Percentiles rank a stretch among this genome's conserved stretches.
Conservation (phyloP, 2,329 filamentous ascomycete genomes). For the Balansia obtecta region DNA sequence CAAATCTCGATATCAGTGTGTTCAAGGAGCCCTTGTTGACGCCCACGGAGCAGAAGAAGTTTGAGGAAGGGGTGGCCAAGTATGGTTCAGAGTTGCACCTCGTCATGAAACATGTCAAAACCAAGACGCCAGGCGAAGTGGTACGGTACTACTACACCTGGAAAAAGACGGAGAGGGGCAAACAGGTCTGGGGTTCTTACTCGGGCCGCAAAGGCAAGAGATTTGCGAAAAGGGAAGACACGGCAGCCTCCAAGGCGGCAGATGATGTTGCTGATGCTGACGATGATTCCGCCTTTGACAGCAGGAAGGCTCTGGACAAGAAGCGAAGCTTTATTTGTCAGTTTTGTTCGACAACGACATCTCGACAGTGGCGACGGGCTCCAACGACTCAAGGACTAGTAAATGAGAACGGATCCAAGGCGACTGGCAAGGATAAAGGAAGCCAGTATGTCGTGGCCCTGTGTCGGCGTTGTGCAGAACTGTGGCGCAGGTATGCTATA, state of each 20-base stretch:
- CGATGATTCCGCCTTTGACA: slow-evolving; percentile 94
- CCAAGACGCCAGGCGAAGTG: slow-evolving; percentile 64
- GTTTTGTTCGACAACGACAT: slow-evolving; percentile 71
- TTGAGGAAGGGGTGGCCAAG: slow-evolving; percentile 82
- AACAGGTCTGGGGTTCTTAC: slow-evolving; percentile 81
- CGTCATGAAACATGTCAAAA: slow-evolving; percentile 77
- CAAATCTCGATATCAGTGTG: slow-evolving; percentile 53
- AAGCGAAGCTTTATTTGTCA: slow-evolving; percentile 88
- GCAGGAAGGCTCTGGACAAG: slow-evolving; percentile 64
- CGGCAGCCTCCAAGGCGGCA: slow-evolving; percentile 61
- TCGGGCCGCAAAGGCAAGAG: slow-evolving; percentile 83
- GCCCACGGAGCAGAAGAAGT: slow-evolving; percentile 70
- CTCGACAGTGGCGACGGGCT: slow-evolving; percentile 83
- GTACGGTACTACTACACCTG: slow-evolving; percentile 94
- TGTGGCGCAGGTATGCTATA: slow-evolving; percentile 93
- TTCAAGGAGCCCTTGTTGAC: slow-evolving; percentile 78
- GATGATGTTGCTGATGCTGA: slow-evolving; percentile 87
- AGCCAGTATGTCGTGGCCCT: slow-evolving; percentile 66
- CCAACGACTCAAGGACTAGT: slow-evolving; percentile 64
- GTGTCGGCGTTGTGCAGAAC: slow-evolving; percentile 77
- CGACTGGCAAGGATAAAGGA: slow-evolving; percentile 64
- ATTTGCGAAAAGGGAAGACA: slow-evolving; percentile 63
- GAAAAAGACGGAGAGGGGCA: slow-evolving; percentile 86
- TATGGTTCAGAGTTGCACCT: slow-evolving; percentile 81
- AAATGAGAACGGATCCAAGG: slow-evolving; percentile 43